phyloP scores from a whole-genome alignment of 441 rosid species.

The Pelargonium cotyledonis region DNA sequence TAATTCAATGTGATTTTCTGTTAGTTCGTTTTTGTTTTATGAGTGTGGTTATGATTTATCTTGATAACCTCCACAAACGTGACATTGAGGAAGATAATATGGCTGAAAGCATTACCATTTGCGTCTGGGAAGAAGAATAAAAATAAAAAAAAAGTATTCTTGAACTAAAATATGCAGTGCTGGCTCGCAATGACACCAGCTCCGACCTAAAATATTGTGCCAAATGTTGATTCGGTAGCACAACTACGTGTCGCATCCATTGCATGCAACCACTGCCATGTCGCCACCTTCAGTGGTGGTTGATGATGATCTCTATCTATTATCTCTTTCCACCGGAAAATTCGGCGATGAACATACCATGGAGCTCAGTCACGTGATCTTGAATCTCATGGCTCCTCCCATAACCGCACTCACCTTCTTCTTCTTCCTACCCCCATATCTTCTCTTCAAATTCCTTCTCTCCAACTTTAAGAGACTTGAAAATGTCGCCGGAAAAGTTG shows the following conservation, averaged over 20 bases:
- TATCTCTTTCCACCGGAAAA: neutral
- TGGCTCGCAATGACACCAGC: too few species aligned
- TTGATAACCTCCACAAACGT: too few species aligned
- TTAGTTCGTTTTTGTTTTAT: too few species aligned
- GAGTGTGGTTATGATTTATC: too few species aligned
- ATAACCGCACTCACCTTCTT: neutral
- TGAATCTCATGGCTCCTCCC: neutral
- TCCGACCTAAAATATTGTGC: neutral
- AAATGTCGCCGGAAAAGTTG: neutral
- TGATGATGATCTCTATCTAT: too few species aligned
- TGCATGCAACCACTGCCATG: neutral
- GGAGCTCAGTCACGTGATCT: neutral
- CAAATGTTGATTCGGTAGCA: neutral
- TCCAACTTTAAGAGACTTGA: neutral
- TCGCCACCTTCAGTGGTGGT: neutral
- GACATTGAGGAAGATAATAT: too few species aligned
- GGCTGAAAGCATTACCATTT: too few species aligned
- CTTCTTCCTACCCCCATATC: neutral
- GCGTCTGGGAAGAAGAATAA: too few species aligned
- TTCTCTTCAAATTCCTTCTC: neutral
- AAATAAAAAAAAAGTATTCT: too few species aligned
- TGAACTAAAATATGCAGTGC: too few species aligned
- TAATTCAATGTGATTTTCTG: too few species aligned
- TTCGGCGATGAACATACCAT: neutral
- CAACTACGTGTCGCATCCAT: neutral